phyloP scores from a whole-genome alignment of 192 early-diverging fungal species.

The Diversispora eburnea region DNA sequence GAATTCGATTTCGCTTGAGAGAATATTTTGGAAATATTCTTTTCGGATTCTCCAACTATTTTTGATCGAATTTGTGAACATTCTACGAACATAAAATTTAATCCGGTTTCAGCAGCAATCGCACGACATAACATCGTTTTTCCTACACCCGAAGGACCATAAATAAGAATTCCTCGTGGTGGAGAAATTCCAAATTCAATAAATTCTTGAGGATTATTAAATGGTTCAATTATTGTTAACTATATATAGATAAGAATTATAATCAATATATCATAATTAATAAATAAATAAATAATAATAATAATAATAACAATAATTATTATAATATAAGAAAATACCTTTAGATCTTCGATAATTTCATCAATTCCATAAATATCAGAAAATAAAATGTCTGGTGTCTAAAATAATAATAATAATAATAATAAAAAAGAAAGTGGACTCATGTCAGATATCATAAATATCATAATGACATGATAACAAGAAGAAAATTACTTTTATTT shows the following conservation, averaged over 20 bases:
- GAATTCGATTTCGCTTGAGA: constrained; percentile 73
- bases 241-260: constrained; percentile 12
- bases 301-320: too few species aligned
- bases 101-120: constrained; percentile 68
- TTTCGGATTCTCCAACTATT: constrained; percentile 91
- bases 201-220: constrained; percentile 48
- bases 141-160: constrained; percentile 87
- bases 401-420: constrained; percentile 5
- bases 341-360: constrained; percentile 57
- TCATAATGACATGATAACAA: not conserved
- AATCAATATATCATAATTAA: constrained; percentile 3
- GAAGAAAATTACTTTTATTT: constrained; percentile 36
- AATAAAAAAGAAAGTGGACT: not conserved
- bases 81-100: constrained; percentile 85
- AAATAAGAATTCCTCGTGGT: constrained; percentile 76
- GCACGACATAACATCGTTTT: constrained; percentile 89
- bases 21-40: constrained; percentile 81
- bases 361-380: constrained; percentile 76
- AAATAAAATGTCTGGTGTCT: constrained; percentile 64
- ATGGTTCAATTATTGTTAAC: constrained; percentile 55
- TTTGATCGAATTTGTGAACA: constrained; percentile 84
- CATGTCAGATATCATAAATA: not conserved
- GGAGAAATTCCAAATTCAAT: constrained; percentile 62
- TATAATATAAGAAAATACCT: constrained; percentile 42
- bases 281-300: constrained; percentile 5